phyloP scores from a whole-genome alignment of 2,329 filamentous ascomycete genomes.

The Colletotrichum sp. region DNA sequence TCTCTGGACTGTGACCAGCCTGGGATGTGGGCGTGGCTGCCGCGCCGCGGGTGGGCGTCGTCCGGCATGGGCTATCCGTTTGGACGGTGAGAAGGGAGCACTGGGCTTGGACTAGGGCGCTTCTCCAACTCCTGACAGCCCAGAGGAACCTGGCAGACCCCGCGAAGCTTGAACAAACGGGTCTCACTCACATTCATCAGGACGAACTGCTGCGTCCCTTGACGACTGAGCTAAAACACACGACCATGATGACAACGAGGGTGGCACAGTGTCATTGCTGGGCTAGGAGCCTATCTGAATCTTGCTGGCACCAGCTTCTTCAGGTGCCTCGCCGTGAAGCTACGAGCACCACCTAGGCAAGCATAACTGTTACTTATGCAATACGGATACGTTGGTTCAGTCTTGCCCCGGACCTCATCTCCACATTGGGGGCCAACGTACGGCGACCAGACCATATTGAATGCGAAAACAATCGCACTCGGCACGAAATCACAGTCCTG shows the following conservation, averaged over 20 bases:
- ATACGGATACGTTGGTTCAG: background rate
- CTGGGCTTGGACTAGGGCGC: background rate
- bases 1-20: background rate
- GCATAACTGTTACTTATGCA: background rate
- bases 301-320: background rate
- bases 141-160: constrained; percentile 17
- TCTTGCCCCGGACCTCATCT: background rate
- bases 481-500: background rate
- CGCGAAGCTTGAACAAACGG: constrained; percentile 19
- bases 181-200: constrained; percentile 4
- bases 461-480: background rate
- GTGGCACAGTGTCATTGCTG: background rate
- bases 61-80: constrained; percentile 19
- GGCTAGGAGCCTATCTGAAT: background rate
- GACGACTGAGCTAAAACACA: constrained; percentile 10
- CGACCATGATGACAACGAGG: background rate
- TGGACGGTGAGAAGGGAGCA: constrained; percentile 11
- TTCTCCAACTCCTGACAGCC: constrained; percentile 8
- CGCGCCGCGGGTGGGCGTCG: constrained; percentile 9
- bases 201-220: constrained; percentile 10
- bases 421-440: background rate
- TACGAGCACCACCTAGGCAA: background rate
- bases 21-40: constrained; percentile 15
- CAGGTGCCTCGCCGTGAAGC: background rate
- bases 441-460: background rate